Evolutionary conservation across 345 rosid genomes (phyloP).

Genomic region (Sapria himalayana): DNA sequence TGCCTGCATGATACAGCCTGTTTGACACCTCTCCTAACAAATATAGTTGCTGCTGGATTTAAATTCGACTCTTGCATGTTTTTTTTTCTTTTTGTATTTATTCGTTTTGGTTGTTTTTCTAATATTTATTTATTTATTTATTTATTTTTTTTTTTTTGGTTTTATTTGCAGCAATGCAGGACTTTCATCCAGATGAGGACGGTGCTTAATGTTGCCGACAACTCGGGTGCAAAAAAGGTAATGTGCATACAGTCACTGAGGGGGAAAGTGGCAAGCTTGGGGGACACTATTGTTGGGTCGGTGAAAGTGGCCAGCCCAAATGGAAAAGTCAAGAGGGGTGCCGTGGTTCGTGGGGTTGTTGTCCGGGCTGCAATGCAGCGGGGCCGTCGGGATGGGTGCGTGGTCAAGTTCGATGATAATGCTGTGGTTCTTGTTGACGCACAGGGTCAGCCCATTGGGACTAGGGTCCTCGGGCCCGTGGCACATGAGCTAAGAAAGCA

Average conservation of each 20-base stretch:
- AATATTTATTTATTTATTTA: too few species aligned
- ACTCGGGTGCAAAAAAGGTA: constrained; percentile 74
- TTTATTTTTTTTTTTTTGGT: not conserved
- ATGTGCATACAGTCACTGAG: constrained; percentile 72
- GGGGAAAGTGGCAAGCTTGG: constrained; percentile 62
- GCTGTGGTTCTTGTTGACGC: constrained; percentile 67
- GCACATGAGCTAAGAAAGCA: constrained; percentile 87
- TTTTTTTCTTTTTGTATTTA: too few species aligned
- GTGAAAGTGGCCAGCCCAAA: constrained; percentile 86
- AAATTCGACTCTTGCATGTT: too few species aligned
- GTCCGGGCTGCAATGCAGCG: constrained; percentile 79
- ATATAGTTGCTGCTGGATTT: too few species aligned
- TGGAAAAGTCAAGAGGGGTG: constrained; percentile 90
- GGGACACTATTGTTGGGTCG: constrained; percentile 65
- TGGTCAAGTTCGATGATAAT: constrained; percentile 78
- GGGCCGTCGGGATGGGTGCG: constrained; percentile 78
- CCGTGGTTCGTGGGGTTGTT: constrained; percentile 58
- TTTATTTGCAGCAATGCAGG: constrained; percentile 35
- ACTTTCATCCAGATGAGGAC: constrained; percentile 87
- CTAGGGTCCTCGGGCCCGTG: constrained; percentile 74
- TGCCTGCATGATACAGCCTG: too few species aligned
- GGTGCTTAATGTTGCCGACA: constrained; percentile 70
- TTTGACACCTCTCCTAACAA: too few species aligned
- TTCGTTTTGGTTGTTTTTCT: too few species aligned
- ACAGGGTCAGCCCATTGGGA: constrained; percentile 60